Evolutionary conservation across 2,329 filamentous ascomycete species (phyloP), one percentile per base, ranked within the genome.

Genomic region (Cercospora sp.): DNA sequence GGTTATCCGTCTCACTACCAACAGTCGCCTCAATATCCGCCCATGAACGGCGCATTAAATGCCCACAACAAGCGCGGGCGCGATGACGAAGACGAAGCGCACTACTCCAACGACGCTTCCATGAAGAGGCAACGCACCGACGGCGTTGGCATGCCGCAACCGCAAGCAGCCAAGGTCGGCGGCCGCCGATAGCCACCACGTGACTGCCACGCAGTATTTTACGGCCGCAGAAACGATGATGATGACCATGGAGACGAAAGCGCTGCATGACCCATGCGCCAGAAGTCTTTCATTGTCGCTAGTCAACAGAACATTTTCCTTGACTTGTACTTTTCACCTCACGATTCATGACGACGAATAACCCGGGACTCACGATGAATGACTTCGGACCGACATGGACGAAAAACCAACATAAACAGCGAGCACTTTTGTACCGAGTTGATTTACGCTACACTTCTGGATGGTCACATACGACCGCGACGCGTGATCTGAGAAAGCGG

Each of bases 71-170:
- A 90, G 81, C 87, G 89, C 72, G 82, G 85, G 72, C 86, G 89
- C 68, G 88, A 89, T 23, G 78, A 81, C 69, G 88, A 89, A 62
- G 87, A 90, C 31, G 85, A 89, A 69, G 86, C 90, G 23, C 85
- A 87, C 45, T 89, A 85, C 75, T 83, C 83, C 39, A 86, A 86
- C 55, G 81, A 89, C 70, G 87, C 91, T 58, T 84, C 85, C 23
- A 80, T 90, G 67, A 96, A 96, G 82, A 89, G 93, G 73, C 89
- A 92, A 71, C 94, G 94, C 83, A 94, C 91, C 0, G 84, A 78
- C 7, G 48, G 62, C 30, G 59, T 61, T 45, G 73, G 70, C 58
- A 72, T 73, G 66, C 58, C 68, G 31, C 75, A 77, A 65, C 75
- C 75, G 39, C 75, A 76, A 18, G 72, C 75, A 20, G 72, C 77